phyloP scores from a whole-genome alignment of 352 stramenopile genomes.

The Pythium oligandrum region DNA sequence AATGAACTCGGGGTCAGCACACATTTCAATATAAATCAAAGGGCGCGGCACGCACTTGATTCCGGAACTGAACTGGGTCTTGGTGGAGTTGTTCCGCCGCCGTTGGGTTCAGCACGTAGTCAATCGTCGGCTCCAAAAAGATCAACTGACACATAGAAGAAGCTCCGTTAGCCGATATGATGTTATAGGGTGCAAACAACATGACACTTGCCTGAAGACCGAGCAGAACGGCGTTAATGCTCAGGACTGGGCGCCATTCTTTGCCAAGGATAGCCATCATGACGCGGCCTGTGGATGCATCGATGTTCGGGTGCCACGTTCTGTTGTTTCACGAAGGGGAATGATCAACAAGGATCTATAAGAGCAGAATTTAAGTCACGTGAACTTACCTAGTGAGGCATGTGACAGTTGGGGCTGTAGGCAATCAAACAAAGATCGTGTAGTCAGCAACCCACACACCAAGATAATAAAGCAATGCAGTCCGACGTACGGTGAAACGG shows the following conservation, averaged over 20 bases:
- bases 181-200: neutral
- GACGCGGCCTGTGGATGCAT: slow-evolving; percentile 63
- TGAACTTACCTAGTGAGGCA: slow-evolving; percentile 61
- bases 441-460: neutral
- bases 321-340: slow-evolving; percentile 23
- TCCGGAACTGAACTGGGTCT: slow-evolving; percentile 37
- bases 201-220: slow-evolving; percentile 52
- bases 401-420: slow-evolving; percentile 59
- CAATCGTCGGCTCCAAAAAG: slow-evolving; percentile 59
- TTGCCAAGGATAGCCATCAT: slow-evolving; percentile 85
- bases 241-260: slow-evolving; percentile 82
- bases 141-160: slow-evolving; percentile 40
- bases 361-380: slow-evolving; percentile 4
- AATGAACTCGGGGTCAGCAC: no score
- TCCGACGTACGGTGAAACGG: slow-evolving; percentile 66
- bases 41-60: slow-evolving; percentile 12
- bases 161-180: neutral
- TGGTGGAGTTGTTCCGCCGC: slow-evolving; percentile 44
- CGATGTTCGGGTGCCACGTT: slow-evolving; percentile 85
- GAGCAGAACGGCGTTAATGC: slow-evolving; percentile 82
- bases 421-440: neutral
- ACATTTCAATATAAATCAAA: no score
- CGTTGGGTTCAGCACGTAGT: slow-evolving; percentile 44
- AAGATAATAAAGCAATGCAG: no score
- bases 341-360: neutral